Evolutionary conservation across 306 rosid species (phyloP).

Genomic region (Rubus idaeus): DNA sequence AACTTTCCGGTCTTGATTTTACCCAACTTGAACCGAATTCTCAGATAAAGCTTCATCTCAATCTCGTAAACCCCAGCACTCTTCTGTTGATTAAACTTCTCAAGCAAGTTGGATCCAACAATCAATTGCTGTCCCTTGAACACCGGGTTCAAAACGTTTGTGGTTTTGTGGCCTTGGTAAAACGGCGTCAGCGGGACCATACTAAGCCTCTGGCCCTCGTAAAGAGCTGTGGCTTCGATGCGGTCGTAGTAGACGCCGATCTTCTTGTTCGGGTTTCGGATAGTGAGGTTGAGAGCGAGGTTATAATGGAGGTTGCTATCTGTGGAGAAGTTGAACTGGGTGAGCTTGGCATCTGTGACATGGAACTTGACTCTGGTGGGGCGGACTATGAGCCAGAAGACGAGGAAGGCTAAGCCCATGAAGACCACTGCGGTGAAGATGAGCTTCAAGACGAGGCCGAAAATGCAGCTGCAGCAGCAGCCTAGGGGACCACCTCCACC

Average conservation of each 20-base stretch:
- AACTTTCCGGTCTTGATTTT: constrained; percentile 38
- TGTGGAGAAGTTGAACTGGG: constrained; percentile 44
- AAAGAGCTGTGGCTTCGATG: constrained; percentile 48
- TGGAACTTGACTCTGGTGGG: constrained; percentile 50
- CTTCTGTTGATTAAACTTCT: constrained; percentile 37
- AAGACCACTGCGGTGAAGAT: constrained; percentile 27
- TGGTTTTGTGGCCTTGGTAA: constrained; percentile 68
- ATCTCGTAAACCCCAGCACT: constrained; percentile 39
- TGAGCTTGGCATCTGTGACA: constrained; percentile 54
- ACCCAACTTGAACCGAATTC: constrained; percentile 53
- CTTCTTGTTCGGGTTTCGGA: constrained; percentile 70
- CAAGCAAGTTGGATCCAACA: constrained; percentile 12
- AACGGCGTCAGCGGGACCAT: constrained; percentile 25
- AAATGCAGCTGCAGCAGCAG: constrained; percentile 44
- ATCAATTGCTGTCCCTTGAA: constrained; percentile 48
- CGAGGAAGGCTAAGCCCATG: constrained; percentile 29
- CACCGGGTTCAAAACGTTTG: constrained; percentile 25
- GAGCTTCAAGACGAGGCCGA: constrained; percentile 37
- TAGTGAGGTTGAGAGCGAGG: constrained; percentile 28
- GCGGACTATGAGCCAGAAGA: constrained; percentile 48
- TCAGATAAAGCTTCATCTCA: constrained; percentile 55
- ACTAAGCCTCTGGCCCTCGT: constrained; percentile 40
- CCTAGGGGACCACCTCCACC: constrained; percentile 22
- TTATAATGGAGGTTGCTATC: constrained; percentile 32
- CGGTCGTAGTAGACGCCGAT: constrained; percentile 64